These are phyloP conservation scores for Tuber umbilicatum DNA, from an alignment of 495 filamentous ascomycete genomes.

Conservation along the genomic window DNA sequence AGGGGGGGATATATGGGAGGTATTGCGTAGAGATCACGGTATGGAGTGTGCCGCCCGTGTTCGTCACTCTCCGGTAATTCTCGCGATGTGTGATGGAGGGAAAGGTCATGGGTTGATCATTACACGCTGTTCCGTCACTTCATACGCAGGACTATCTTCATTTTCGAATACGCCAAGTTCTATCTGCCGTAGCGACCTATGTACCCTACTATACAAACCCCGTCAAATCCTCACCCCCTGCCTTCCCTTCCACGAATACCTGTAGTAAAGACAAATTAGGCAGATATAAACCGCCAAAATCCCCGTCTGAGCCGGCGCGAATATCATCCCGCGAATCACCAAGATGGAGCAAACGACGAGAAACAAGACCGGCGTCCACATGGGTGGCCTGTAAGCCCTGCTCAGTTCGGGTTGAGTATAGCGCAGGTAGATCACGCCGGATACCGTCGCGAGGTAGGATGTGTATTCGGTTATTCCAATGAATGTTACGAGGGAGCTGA, in stretches of 20 bases:
- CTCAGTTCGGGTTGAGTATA: background rate
- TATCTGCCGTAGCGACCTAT: background rate
- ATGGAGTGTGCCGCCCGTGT: background rate
- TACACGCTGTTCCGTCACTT: background rate
- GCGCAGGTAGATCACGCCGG: background rate
- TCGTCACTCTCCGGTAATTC: background rate
- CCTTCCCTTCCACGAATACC: background rate
- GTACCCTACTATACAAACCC: background rate
- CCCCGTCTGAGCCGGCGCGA: background rate
- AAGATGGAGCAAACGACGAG: background rate
- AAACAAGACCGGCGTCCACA: background rate
- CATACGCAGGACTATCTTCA: background rate
- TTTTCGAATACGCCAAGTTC: background rate
- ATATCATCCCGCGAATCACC: slow-evolving; percentile 1
- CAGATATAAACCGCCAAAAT: background rate
- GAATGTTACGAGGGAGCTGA: background rate
- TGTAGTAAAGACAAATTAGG: background rate
- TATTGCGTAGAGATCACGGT: background rate
- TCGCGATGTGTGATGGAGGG: background rate
- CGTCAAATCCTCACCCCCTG: background rate
- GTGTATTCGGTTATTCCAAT: background rate
- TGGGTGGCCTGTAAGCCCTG: background rate
- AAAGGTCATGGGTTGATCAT: background rate
- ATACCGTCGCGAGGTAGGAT: background rate
- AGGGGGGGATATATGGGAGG: background rate